These are phyloP conservation scores for Cladosporium sp. DNA, from an alignment of 2,329 filamentous ascomycete species.

Conservation along the genomic window DNA sequence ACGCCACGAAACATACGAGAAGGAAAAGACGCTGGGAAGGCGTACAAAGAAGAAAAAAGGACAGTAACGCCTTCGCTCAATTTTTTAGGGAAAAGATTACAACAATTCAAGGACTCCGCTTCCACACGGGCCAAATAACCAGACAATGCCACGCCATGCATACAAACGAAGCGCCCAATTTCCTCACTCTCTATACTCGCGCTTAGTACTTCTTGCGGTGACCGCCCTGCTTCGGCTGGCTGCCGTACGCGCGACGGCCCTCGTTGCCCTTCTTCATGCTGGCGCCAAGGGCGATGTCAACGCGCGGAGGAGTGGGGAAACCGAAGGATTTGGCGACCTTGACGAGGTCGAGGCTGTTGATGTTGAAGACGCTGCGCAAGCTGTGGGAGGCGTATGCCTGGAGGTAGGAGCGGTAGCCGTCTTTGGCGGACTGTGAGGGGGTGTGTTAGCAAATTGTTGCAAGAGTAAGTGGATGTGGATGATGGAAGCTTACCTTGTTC, in stretches of 20 bases:
- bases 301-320: slow-evolving; percentile 67
- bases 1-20: background rate
- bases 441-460: background rate
- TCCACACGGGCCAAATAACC: no score
- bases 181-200: background rate
- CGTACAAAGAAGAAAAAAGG: background rate
- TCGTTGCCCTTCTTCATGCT: slow-evolving; percentile 71
- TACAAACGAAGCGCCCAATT: background rate
- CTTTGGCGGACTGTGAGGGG: slow-evolving; percentile 51
- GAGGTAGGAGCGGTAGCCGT: slow-evolving; percentile 80
- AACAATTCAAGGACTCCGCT: background rate
- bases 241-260: slow-evolving; percentile 67
- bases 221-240: slow-evolving; percentile 60
- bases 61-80: slow-evolving; percentile 10
- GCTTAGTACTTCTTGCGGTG: slow-evolving; percentile 11
- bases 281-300: slow-evolving; percentile 71
- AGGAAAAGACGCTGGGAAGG: background rate
- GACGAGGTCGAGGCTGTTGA: slow-evolving; percentile 72
- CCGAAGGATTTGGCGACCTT: slow-evolving; percentile 83
- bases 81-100: background rate
- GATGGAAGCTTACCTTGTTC: slow-evolving; percentile 58
- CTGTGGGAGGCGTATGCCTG: slow-evolving; percentile 90
- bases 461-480: background rate
- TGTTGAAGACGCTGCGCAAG: slow-evolving; percentile 75
- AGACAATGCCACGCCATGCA: background rate